These are phyloP conservation scores for Leucocoprinus leucothites DNA, from an alignment of 768 basidiomycete genomes.

Conservation along the genomic window DNA sequence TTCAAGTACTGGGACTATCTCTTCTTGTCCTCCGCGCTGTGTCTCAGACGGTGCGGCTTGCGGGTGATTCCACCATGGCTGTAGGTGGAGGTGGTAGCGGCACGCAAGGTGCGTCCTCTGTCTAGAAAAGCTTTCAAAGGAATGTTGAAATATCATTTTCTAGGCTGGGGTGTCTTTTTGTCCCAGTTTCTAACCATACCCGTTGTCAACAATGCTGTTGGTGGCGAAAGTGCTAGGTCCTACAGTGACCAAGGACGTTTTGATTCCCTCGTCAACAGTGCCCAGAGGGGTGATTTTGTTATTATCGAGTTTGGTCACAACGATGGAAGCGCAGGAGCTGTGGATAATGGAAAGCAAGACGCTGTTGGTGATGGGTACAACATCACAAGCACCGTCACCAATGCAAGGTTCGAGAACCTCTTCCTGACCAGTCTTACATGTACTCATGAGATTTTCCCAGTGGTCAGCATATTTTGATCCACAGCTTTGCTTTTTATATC, in stretches of 20 bases:
- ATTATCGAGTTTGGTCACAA: conserved; percentile 50
- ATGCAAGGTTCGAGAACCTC: conserved; percentile 25
- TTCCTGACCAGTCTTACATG: not conserved
- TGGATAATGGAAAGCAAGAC: conserved; percentile 41
- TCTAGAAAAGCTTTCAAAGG: not conserved
- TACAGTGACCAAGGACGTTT: conserved; percentile 47
- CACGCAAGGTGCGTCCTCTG: conserved; percentile 9
- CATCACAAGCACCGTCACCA: conserved; percentile 32
- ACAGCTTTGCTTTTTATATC: conserved; percentile 45
- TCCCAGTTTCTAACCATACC: conserved; percentile 37
- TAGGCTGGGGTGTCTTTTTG: conserved; percentile 45
- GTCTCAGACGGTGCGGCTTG: conserved; percentile 37
- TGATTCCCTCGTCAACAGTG: conserved; percentile 35
- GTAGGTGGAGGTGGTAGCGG: conserved; percentile 25
- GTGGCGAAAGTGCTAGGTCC: conserved; percentile 42
- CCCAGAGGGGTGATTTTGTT: conserved; percentile 38
- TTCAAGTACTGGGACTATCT: not conserved
- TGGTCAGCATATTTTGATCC: conserved; percentile 35
- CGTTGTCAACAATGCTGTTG: conserved; percentile 44
- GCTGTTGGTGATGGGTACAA: conserved; percentile 37
- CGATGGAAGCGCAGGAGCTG: conserved; percentile 33
- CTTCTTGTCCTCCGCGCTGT: not conserved
- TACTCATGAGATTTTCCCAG: conserved; percentile 19
- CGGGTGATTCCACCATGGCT: conserved; percentile 45
- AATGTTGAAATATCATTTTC: not conserved